Base-by-base conservation (phyloP, 2,329 filamentous ascomycete species). In the Alternaria rosae region DNA sequence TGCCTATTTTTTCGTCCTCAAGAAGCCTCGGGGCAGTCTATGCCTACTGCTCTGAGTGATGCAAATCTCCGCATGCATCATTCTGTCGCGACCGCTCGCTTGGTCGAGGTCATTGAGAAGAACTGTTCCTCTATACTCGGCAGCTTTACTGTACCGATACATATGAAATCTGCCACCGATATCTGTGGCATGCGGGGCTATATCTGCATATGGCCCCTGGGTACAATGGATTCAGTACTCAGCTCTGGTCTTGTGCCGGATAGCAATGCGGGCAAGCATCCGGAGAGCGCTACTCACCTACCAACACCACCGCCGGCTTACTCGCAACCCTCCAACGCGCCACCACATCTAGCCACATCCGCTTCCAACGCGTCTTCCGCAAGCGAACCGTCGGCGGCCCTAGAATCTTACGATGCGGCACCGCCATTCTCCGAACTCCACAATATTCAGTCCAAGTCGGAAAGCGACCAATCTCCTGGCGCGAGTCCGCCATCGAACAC, bases 121-220 rank as follows among this genome's bases (percentile, higher is more conserved):
- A 65, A 54, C 30, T 73, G 70, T 45, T 70, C 74, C 4, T 64
- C 69, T 2, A 54, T 78, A 5, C 52, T 76, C 4, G 62, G 67
- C 17, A 67, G 54, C 56, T 73, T 78, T 44, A 74, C 68, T 1
- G 70, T 72, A 2, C 67, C 72, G 0, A 68, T 77, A 8, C 60
- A 65, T 21, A 61, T 65, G 1, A 76, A 76, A 42, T 68, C 68
- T 0, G 38, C 41, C 11, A 62, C 70, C 1, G 73, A 77, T 28
- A 58, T 74, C 2, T 62, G 67, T 20, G 74, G 72, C 1, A 70
- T 77, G 63, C 55, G 72, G 30, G 75, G 73, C 13, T 77, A 76
- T 51, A 54, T 70, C 3, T 62, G 64, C 8, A 26, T 77, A 3
- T 78, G 74, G 74, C 55, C 72, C 0, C 60, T 76, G 5, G 72